Percentiles rank a stretch among this genome's conserved stretches.
Conservation (phyloP, 495 filamentous ascomycete species). For the Lepraria neglecta region DNA sequence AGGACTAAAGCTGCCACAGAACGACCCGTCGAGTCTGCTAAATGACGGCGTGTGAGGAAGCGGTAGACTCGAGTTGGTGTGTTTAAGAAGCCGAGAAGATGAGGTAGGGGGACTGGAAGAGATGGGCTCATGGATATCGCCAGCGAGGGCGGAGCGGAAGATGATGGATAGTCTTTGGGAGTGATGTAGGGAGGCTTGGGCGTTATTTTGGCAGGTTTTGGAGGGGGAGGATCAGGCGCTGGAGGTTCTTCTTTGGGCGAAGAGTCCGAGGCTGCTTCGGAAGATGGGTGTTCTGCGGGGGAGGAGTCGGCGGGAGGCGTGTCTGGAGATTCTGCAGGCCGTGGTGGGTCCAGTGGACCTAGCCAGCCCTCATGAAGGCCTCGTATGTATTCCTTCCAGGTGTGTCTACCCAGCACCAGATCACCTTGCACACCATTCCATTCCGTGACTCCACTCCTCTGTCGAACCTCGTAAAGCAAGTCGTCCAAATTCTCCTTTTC, state of each 20-base stretch:
- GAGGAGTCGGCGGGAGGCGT: not conserved
- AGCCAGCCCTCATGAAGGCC: constrained; percentile 96
- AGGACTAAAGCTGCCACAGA: constrained; percentile 81
- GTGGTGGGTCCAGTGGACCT: constrained; percentile 62
- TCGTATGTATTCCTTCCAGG: constrained; percentile 96
- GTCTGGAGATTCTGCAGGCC: constrained; percentile 1
- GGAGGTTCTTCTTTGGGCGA: not conserved
- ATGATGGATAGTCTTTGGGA: constrained; percentile 58
- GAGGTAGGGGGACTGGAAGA: constrained; percentile 69
- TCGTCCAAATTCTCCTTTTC: constrained; percentile 45
- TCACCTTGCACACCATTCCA: constrained; percentile 72
- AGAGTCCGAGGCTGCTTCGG: constrained; percentile 2
- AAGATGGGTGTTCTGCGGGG: not conserved
- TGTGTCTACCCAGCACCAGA: constrained; percentile 81
- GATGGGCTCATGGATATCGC: constrained; percentile 60
- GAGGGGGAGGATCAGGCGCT: constrained; percentile 27
- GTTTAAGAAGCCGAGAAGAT: constrained; percentile 89
- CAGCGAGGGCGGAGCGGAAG: constrained; percentile 51
- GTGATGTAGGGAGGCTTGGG: constrained; percentile 58
- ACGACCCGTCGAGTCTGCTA: constrained; percentile 85
- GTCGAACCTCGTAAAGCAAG: constrained; percentile 49
- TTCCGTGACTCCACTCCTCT: constrained; percentile 55
- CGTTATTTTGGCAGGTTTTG: constrained; percentile 47
- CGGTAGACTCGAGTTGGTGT: constrained; percentile 81
- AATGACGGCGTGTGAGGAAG: constrained; percentile 75